phyloP scores from a whole-genome alignment of 2,329 filamentous ascomycete genomes.

The Clonostachys sp. region DNA sequence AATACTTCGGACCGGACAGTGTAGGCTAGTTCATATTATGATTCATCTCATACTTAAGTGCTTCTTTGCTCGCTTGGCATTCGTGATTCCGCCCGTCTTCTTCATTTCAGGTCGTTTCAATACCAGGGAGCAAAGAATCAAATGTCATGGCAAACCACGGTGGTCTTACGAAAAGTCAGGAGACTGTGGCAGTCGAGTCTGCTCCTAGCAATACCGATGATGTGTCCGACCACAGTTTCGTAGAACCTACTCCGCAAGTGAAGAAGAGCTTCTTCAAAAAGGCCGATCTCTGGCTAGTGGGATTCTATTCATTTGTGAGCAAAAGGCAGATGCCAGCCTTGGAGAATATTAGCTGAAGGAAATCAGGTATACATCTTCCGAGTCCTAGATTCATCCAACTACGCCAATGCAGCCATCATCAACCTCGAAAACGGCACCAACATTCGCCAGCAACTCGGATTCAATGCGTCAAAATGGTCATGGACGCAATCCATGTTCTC shows the following conservation, averaged over 20 bases:
- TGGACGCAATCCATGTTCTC: slow-evolving; percentile 15
- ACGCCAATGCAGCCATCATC: slow-evolving; percentile 17
- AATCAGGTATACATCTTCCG: slow-evolving; percentile 12
- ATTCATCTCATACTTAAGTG: too few relatives aligned
- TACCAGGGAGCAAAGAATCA: too few relatives aligned
- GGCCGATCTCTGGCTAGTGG: slow-evolving; percentile 12
- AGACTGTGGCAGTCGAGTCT: too few relatives aligned
- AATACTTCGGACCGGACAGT: too few relatives aligned
- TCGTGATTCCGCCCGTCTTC: too few relatives aligned
- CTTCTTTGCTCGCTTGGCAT: too few relatives aligned
- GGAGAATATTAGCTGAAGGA: too few relatives aligned
- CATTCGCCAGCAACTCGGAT: slow-evolving; percentile 13
- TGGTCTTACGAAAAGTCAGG: too few relatives aligned
- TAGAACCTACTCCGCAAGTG: neutral
- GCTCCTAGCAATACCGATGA: neutral
- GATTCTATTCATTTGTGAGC: slow-evolving; percentile 10
- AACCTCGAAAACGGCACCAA: slow-evolving; percentile 17
- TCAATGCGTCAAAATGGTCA: slow-evolving; percentile 14
- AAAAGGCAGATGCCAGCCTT: too few relatives aligned
- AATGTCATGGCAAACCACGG: too few relatives aligned
- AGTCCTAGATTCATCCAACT: slow-evolving; percentile 15
- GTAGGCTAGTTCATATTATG: too few relatives aligned
- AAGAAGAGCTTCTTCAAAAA: slow-evolving; percentile 8
- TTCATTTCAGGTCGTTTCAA: too few relatives aligned
- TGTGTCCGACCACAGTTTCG: neutral